Evolutionary conservation across 768 basidiomycete species (phyloP), one percentile per base, ranked within the genome.

Genomic region (Trametes elegans): DNA sequence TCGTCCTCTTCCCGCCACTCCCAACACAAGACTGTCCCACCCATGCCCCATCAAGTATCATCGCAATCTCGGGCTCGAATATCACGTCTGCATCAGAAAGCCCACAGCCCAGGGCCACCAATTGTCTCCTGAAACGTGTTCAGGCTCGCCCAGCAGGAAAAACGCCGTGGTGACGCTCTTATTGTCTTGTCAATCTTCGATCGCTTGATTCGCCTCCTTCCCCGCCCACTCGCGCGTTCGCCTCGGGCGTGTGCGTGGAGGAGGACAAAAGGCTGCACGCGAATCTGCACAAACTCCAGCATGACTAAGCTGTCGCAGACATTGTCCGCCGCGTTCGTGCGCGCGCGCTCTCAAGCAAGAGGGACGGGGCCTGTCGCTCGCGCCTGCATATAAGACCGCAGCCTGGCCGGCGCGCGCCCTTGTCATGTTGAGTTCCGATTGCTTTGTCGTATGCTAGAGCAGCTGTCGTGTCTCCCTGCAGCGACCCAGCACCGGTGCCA

Each of bases 241-340:
- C 41, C 34, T n/a, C 27, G 24, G n/a, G n/a, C 39, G 28, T 5
- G 38, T 31, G 24, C 16, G 19, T n/a, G 36, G 11, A 21, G 32
- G 27, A 38, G 21, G 45, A 58, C 57, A 58, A 58, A 58, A 53
- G 57, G 24, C 28, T 21, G 19, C 41, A 38, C 55, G 43, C 38
- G 38, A 31, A 44, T 46, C 21, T 34, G 39, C 36, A 52, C n/a
- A 57, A 31, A 29, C 50, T 58, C 27, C 8, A 11, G 8, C 13
- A 58, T 58, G 57, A 58, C 57, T 58, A 58, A 58, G 50, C 57
- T 11, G 38, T 23, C 41, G 27, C 49, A 57, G 49, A 53, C 57
- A 57, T 57, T 57, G 56, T 57, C 53, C 56, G 49, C 51, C 42
- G 7, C 35, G 43, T 45, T 51, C 27, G 50, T 41, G 19, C 49